Conservation (phyloP, 495 filamentous ascomycete species). For the Evernia prunastri region DNA sequence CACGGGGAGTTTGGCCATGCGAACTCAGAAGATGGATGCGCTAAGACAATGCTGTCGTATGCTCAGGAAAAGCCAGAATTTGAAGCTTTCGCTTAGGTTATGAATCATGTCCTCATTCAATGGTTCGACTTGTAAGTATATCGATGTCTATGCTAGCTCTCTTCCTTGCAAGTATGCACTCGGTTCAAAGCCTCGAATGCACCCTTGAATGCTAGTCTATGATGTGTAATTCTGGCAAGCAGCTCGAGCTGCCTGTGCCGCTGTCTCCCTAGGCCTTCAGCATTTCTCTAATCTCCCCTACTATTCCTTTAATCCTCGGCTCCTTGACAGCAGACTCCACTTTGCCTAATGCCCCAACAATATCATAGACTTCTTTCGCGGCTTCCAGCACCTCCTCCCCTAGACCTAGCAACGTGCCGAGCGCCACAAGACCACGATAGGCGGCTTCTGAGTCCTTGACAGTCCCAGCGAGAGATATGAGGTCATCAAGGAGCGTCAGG, state of each 20-base stretch:
- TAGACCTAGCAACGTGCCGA: constrained; percentile 66
- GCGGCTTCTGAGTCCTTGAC: constrained; percentile 75
- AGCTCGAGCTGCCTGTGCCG: neutral
- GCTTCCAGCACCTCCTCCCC: constrained; percentile 44
- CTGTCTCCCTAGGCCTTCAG: constrained; percentile 20
- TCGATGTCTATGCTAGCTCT: neutral
- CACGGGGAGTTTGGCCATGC: too few relatives aligned
- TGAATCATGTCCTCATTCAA: neutral
- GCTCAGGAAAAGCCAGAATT: too few relatives aligned
- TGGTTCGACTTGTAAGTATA: neutral
- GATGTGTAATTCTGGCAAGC: neutral
- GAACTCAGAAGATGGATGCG: too few relatives aligned
- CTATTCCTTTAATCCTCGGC: constrained; percentile 44
- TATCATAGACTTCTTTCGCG: constrained; percentile 44
- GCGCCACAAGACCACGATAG: constrained; percentile 73
- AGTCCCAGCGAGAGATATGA: constrained; percentile 53
- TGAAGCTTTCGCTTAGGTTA: too few relatives aligned
- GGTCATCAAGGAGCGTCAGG: constrained; percentile 54
- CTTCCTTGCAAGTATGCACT: neutral
- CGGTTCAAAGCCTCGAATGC: neutral
- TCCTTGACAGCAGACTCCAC: constrained; percentile 38
- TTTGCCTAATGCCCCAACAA: constrained; percentile 34
- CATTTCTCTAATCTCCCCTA: constrained; percentile 39
- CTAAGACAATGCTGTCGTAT: too few relatives aligned
- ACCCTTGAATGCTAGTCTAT: neutral